A percentile compares a stretch with the other conserved stretches of the same genome.
These are phyloP conservation scores for Rhynchospora tenuis DNA, from an alignment of 176 grass and related monocot species.

Conservation along the genomic window DNA sequence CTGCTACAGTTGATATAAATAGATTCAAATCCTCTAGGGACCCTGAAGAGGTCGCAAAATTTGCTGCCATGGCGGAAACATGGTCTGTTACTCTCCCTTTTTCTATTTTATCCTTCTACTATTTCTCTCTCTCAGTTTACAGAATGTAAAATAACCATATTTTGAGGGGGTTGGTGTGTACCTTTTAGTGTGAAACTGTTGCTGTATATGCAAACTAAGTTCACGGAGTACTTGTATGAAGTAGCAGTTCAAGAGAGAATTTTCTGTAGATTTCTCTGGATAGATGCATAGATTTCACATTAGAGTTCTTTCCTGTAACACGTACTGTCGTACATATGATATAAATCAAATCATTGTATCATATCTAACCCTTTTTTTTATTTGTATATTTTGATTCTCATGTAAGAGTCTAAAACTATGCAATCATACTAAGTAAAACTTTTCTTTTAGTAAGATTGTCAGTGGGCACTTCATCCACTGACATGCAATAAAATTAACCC, in stretches of 20 bases:
- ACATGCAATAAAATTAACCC: neutral
- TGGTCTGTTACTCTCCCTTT: conserved; percentile 35
- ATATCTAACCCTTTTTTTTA: no score
- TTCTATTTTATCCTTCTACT: neutral
- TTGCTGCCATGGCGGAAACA: conserved; percentile 74
- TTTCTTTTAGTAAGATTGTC: neutral
- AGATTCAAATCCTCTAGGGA: conserved; percentile 49
- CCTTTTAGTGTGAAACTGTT: neutral
- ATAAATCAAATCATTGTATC: no score
- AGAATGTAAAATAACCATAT: neutral
- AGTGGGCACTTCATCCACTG: neutral
- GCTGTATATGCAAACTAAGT: neutral
- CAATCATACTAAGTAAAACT: neutral
- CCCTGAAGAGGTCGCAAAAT: conserved; percentile 66
- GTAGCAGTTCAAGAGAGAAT: no score
- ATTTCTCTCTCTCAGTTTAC: neutral
- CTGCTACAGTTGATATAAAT: neutral
- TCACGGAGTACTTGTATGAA: neutral
- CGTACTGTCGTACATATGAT: no score
- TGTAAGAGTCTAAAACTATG: no score
- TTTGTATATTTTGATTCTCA: no score
- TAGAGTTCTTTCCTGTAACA: no score
- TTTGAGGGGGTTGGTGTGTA: neutral
- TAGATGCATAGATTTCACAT: no score
- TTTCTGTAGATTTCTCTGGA: no score